Evolutionary conservation across 163 green algal genomes (phyloP), one percentile per base, ranked within the genome.

Genomic region (Chlorella variabilis): DNA sequence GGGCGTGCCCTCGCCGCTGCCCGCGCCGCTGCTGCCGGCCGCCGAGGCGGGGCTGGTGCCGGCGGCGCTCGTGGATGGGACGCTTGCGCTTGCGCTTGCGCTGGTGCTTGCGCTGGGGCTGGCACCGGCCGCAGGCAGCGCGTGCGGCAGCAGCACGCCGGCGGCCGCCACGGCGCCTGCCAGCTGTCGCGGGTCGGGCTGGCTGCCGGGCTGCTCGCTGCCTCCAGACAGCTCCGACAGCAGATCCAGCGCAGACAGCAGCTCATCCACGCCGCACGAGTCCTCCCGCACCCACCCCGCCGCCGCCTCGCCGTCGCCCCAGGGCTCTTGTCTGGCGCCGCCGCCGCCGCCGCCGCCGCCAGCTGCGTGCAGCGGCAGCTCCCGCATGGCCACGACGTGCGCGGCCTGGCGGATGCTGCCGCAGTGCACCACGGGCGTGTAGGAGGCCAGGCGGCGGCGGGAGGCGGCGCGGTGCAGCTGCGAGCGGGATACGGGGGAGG

Each of bases 341-440:
- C 56, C 7, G 85, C 78, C 36, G 75, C 66, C 15, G 56, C 56
- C 33, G 42, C 9, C 8, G 23, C 48, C n/a, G 31, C 66, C 38
- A 42, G 49, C 66, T 23, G 25, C 1, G 21, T 33, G 33, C 7
- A 48, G 38, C 6, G 65, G 33, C 27, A 91, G 15, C 84, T 96
- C 92, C 27, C 89, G 83, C 89, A 97, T 91, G 56, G 65, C 56
- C 20, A 92, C 74, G n/a, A 97, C 83, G 8, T 78, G 75, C 2
- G 93, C 93, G 29, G 88, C 81, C 87, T 97, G 93, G 25, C 91
- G 82, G 7, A 95, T 86, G 77, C 90, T 93, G 69, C 92, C 93
- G 82, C 91, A 95, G 85, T 97, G 93, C 17, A 97, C 78, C 27
- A 79, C 79, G 21, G 70, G 36, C 20, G 29, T 51, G 79, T 79